Evolutionary conservation across 495 filamentous ascomycete genomes (phyloP).

Genomic region (Hyaloscypha variabilis): DNA sequence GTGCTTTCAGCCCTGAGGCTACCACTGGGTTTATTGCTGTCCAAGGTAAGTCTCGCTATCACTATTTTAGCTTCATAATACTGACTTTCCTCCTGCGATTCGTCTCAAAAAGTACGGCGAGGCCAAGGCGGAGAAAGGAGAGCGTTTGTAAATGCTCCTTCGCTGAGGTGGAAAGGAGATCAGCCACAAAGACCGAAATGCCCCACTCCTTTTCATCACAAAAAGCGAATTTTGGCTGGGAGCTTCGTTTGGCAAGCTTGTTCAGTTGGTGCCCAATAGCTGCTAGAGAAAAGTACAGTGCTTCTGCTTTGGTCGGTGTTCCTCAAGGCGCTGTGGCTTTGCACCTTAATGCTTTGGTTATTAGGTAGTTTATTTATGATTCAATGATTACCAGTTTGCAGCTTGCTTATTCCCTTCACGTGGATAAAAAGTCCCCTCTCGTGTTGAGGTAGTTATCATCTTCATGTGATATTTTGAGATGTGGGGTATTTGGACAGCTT

Average conservation of each 20-base stretch:
- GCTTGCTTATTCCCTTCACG: no score
- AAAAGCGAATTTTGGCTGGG: background rate
- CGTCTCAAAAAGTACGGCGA: conserved; percentile 88
- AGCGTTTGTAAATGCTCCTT: conserved; percentile 23
- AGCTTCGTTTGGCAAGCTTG: background rate
- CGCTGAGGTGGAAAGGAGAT: background rate
- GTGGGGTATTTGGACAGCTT: no score
- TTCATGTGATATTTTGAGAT: no score
- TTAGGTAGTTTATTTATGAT: background rate
- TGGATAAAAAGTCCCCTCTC: no score
- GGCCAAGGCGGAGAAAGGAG: conserved; percentile 65
- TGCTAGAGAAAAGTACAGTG: background rate
- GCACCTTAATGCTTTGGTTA: background rate
- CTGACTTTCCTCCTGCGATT: conserved; percentile 52
- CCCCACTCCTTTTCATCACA: background rate
- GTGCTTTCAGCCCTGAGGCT: conserved; percentile 74
- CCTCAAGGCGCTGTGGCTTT: background rate
- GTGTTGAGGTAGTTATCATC: no score
- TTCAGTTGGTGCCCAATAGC: background rate
- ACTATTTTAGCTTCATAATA: background rate
- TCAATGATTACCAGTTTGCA: background rate
- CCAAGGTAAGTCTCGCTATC: conserved; percentile 35
- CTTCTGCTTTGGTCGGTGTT: background rate
- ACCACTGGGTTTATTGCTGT: conserved; percentile 81
- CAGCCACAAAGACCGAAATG: background rate